Evolutionary conservation across 768 basidiomycete genomes (phyloP).

Genomic region (Mycena amicta): DNA sequence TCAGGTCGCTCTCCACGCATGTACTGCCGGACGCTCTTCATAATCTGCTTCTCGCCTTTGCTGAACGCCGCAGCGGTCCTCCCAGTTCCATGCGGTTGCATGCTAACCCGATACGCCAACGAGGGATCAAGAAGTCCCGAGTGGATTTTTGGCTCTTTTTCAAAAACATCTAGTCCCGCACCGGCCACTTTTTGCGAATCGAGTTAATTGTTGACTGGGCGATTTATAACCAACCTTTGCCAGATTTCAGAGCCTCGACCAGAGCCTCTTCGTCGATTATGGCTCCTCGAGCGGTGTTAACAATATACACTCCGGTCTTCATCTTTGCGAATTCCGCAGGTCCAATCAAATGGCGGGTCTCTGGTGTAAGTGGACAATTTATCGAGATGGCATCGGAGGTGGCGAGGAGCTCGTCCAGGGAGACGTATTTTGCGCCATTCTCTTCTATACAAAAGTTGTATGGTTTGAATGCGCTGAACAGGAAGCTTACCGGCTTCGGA

Average conservation of each 20-base stretch:
- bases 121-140: slow-evolving; percentile 20
- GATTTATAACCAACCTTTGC: slow-evolving; percentile 20
- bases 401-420: slow-evolving; percentile 22
- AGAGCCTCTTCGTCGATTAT: slow-evolving; percentile 51
- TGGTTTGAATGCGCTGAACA: too few relatives aligned
- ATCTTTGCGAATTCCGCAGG: slow-evolving; percentile 29
- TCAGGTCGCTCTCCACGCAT: neutral
- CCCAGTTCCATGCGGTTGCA: slow-evolving; percentile 17
- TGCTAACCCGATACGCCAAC: slow-evolving; percentile 12
- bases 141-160: slow-evolving; percentile 22
- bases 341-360: slow-evolving; percentile 23
- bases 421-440: slow-evolving; percentile 20
- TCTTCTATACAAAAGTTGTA: slow-evolving; percentile 19
- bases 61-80: neutral
- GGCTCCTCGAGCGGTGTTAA: slow-evolving; percentile 54
- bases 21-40: neutral
- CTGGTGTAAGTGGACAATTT: slow-evolving; percentile 23
- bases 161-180: slow-evolving; percentile 24
- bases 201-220: neutral
- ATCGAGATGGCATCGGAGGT: slow-evolving; percentile 25
- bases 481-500: slow-evolving; percentile 16
- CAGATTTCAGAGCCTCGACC: slow-evolving; percentile 38
- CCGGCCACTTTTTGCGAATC: slow-evolving; percentile 11
- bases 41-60: neutral
- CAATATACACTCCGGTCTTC: slow-evolving; percentile 46